Conservation (phyloP, 225 moss, liverwort and hornwort species). For the Asterella californica region DNA sequence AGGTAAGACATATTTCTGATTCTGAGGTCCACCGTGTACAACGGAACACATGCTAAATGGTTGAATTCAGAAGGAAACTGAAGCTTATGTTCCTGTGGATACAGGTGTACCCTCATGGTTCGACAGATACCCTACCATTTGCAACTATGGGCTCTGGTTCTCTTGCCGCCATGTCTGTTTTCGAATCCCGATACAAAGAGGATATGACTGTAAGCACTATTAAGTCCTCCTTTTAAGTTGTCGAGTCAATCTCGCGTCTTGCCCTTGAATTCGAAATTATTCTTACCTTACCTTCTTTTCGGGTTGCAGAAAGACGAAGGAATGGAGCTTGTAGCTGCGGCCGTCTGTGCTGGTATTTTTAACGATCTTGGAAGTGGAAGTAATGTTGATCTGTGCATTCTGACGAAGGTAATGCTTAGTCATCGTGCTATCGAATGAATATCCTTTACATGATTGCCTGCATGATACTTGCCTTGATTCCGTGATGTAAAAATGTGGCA, state of each 20-base stretch:
- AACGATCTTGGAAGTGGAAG: slow-evolving; percentile 96
- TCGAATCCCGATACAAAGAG: slow-evolving; percentile 85
- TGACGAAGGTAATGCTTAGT: slow-evolving; percentile 39
- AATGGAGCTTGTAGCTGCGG: slow-evolving; percentile 71
- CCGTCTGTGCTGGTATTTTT: slow-evolving; percentile 85
- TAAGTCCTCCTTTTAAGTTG: no score
- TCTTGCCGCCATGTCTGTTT: slow-evolving; percentile 82
- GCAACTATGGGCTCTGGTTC: slow-evolving; percentile 90
- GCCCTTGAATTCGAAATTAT: neutral
- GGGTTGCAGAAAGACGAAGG: slow-evolving; percentile 75
- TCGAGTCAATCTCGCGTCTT: neutral
- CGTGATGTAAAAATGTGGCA: neutral
- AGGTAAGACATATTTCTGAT: neutral
- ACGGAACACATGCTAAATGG: neutral
- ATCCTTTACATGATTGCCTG: neutral
- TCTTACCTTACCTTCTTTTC: neutral
- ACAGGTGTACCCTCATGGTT: slow-evolving; percentile 85
- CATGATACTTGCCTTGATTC: neutral
- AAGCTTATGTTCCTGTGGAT: neutral
- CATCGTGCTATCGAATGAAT: neutral
- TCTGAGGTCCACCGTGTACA: neutral
- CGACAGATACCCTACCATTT: slow-evolving; percentile 79
- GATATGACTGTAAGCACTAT: slow-evolving; percentile 51
- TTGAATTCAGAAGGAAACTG: neutral
- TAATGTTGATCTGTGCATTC: slow-evolving; percentile 88